Base-by-base conservation (phyloP, 2,329 filamentous ascomycete genomes). In the Ophiostoma sp. region DNA sequence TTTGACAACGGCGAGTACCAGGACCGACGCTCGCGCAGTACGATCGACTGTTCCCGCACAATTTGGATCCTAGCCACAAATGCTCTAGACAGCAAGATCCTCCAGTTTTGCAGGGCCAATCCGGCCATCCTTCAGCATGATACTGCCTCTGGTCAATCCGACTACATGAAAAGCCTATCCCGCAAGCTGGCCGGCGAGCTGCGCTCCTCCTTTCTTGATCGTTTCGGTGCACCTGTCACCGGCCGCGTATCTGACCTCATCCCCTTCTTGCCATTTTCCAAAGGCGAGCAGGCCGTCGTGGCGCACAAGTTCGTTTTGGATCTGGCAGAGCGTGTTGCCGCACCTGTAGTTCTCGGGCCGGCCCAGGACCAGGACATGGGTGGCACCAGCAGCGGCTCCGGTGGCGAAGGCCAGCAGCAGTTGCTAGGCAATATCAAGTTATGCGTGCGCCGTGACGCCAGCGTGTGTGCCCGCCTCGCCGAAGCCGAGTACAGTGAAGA, bases 41-140 rank as follows among this genome's bases (percentile, higher is more conserved):
- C 12, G 5, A 27, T 70, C 7, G 62, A 70, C 67, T 70, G 69
- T 45, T 64, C 64, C 14, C 69, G 63, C 9, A 70, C 69, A 2
- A 69, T 70, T 42, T 70, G 67, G 67, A 69, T 70, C 47, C 40
- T 70, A 49, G 69, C 69, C 8, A 70, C 69, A 44, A 70, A 70
- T 27, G 69, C 69, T 4, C 55, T 70, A 38, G 67, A 70, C 45
- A 12, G 42, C 3, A 67, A 52, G 12, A 70, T 70, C 27, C 62
- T 70, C 3, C 38, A 63, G 18, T 70, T 70, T 55, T 70, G 69
- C 63, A 41, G 41, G 12, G 65, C 40, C 27, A 16, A 70, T 12
- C 69, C 69, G 12, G 62, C 49, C 41, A 52, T 52, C 18, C 49
- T 52, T 6, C 16, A 8, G 49, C 49, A 18, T 7, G 49, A 27